Percentiles rank a stretch among this genome's conserved stretches.
These are phyloP conservation scores for Penicillium sp. DNA, from an alignment of 2,329 filamentous ascomycete genomes.

Conservation along the genomic window DNA sequence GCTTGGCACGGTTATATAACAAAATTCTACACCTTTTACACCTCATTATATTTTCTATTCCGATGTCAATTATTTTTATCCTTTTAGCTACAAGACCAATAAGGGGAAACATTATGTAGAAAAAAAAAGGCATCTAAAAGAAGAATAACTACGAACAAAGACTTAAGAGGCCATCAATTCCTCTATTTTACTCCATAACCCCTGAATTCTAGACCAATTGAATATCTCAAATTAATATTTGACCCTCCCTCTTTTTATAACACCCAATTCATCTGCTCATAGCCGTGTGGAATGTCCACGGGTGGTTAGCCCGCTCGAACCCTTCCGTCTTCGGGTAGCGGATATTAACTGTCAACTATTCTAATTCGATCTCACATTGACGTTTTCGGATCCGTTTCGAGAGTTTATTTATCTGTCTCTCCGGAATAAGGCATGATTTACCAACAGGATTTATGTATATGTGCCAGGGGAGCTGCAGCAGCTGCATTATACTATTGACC, in stretches of 20 bases:
- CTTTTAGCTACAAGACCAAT: neutral
- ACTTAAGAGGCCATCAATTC: neutral
- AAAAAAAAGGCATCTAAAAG: neutral
- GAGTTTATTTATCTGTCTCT: neutral
- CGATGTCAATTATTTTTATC: neutral
- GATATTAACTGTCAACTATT: constrained; percentile 4
- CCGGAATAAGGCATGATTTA: constrained; percentile 2
- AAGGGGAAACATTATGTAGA: neutral
- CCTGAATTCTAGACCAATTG: neutral
- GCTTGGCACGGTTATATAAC: too few relatives aligned
- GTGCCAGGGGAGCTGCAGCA: constrained; percentile 5
- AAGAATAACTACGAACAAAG: neutral
- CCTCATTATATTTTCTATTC: neutral
- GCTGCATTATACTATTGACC: constrained; percentile 8
- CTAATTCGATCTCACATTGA: constrained; percentile 3
- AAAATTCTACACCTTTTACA: too few relatives aligned
- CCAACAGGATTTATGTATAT: constrained; percentile 1
- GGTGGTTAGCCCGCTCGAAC: neutral
- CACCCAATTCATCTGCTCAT: neutral
- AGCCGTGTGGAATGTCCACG: neutral
- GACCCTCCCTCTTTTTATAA: neutral
- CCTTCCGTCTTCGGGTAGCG: constrained; percentile 4
- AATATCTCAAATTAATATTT: neutral
- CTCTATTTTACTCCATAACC: neutral
- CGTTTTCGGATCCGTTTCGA: neutral